phyloP scores from a whole-genome alignment of 2,329 filamentous ascomycete species.

The Penicillium sp. region DNA sequence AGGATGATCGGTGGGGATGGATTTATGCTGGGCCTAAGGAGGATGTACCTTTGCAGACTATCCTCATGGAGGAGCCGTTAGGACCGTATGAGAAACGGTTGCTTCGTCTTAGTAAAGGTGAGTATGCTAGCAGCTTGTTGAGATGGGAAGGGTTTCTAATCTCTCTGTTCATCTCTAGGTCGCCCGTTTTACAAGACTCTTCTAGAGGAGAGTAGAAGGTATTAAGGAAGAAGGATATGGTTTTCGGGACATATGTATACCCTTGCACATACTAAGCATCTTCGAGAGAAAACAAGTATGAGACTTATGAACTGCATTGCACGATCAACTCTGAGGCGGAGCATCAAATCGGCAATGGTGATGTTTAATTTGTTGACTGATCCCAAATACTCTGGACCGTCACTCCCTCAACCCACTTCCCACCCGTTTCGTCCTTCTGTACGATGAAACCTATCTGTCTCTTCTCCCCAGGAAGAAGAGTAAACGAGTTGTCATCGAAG shows the following conservation, averaged over 20 bases:
- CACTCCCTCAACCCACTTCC: slow-evolving; percentile 49
- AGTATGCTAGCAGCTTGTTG: background rate
- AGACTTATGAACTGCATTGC: background rate
- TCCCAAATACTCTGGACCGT: slow-evolving; percentile 57
- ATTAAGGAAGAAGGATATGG: background rate
- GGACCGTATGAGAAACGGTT: slow-evolving; percentile 16
- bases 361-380: slow-evolving; percentile 21
- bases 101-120: slow-evolving; percentile 13
- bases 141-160: background rate
- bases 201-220: background rate
- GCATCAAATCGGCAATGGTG: background rate
- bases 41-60: slow-evolving; percentile 7
- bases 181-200: background rate
- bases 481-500: slow-evolving; percentile 57
- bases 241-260: background rate
- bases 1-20: slow-evolving; percentile 17
- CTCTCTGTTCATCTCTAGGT: background rate
- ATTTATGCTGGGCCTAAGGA: slow-evolving; percentile 13
- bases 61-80: slow-evolving; percentile 19
- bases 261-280: background rate
- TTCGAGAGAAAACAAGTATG: background rate
- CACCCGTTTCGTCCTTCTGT: slow-evolving; percentile 46
- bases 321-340: background rate
- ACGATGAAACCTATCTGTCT: slow-evolving; percentile 49
- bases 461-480: slow-evolving; percentile 47